Base-by-base conservation (phyloP, 2,329 filamentous ascomycete species). In the Penicillium olsonii region DNA sequence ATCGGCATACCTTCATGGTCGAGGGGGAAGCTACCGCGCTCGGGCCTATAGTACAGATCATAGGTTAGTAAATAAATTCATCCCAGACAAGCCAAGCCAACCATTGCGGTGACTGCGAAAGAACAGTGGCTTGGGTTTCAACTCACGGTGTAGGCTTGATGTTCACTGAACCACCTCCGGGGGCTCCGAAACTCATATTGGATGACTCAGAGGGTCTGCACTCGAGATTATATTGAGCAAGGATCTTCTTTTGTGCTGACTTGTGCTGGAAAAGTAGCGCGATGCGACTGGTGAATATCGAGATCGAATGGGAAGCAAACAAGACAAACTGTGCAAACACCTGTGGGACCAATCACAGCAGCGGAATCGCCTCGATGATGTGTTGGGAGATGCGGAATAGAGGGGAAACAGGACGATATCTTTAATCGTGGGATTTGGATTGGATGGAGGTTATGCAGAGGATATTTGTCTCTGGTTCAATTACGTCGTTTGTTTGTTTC, bases 11-110 rank as follows among this genome's bases (percentile, higher is more conserved):
- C 90, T 70, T 96, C 91, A 64, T 96, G 92, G 71, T 97, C 92
- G 48, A 97, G 84, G n/a, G 92, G 92, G 67, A 97, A 97, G 63
- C 90, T 95, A 48, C 92, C 92, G 63, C 92, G 85, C 70, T 96
- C 88, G 5, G 92, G 92, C 49, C 90, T 94, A 60, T 29, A 49
- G 26, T 20, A 2, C 9, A 42, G 27, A 9, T 15, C 33, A 3
- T 17, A 6, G 6, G 37, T 53, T 35, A 56, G 47, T 48, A 35
- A 49, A n/a, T 35, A 19, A 2, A 46, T 31, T n/a, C 22, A 8
- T 4, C 8, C 22, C 8, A 24, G 22, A 4, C 22, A 24, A 24
- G 22, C 22, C 5, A 4, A 33, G 8, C 17, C 33, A 15, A n/a
- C 8, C 22, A 5, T n/a, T 8, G 22, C 11, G 49, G 22, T n/a